Evolutionary conservation across 805 yeast species (phyloP), one percentile per base, ranked within the genome.

Genomic region (Yarrowia keelungensis): DNA sequence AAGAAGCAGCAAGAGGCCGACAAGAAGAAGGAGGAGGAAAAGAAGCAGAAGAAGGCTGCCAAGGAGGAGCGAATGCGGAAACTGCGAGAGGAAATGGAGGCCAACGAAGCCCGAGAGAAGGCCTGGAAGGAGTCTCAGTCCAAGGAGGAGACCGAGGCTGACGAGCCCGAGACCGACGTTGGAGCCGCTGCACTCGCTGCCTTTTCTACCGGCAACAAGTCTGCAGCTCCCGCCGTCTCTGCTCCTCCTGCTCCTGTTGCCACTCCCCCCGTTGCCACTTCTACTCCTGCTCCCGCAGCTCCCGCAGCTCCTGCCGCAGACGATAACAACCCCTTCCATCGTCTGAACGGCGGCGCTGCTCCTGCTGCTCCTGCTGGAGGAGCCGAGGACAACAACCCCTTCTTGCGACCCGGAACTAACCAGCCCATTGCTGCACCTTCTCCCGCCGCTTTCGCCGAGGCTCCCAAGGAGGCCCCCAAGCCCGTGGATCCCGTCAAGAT

Each of bases 91-190:
- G 73, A 73, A 39, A 67, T 73, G 64, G 73, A 72, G 43, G 75
- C 74, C 32, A 71, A 73, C 49, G 71, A 71, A 66, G 74, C 69
- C 73, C 75, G 73, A 70, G 78, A 73, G 74, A 74, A 69, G 72
- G 70, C 72, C 2, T 43, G 69, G 58, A 69, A 70, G 53, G 64
- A 74, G 51, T 73, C 72, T 36, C 69, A 73, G 42, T 51, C 56
- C 36, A 72, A 73, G 42, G 72, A 73, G 42, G 72, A 73, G 15
- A 72, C 73, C 42, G 76, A 74, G 39, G 73, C 76, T 56, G 62
- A 53, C 10, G 59, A 53, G 16, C 32, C 39, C 15, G 59, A 53
- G 8, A 45, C 12, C 4, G 45, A 35, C 16, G 67, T 15, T 10
- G 54, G 32, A 5, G 50, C 47, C 19, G 67, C 67, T 12, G 41